Evolutionary conservation across 2,329 filamentous ascomycete genomes (phyloP), one percentile per base, ranked within the genome.

Genomic region (Alternaria sp.): DNA sequence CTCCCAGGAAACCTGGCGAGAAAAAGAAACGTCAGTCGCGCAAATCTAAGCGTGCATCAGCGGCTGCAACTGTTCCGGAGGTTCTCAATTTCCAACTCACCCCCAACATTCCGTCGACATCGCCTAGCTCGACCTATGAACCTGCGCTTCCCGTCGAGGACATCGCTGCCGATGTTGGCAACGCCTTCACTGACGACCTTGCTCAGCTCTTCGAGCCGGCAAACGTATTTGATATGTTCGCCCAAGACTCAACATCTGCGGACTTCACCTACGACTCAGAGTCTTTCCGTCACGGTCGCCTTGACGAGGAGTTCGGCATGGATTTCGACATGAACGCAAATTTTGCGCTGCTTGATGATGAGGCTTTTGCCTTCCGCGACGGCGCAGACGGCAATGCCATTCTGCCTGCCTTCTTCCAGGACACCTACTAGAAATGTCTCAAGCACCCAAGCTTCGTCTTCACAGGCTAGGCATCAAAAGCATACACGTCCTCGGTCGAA

Each of bases 331-430:
- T 36, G 4, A n/a, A n/a, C 34, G 14, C 34, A 36, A 36, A 14
- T 36, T 14, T 36, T 7, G 34, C 34, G 7, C 34, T 36, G 34
- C 34, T 36, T n/a, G 34, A 36, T 36, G 34, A 36, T 12, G 34
- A 36, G 34, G 34, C 34, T 36, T 36, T 36, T 24, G 62, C 66
- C 6, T 69, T 73, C 41, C 67, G 66, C 30, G 28, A 30, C 12
- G 69, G 68, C 9, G 67, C 67, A 9, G 58, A 71, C 36, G 66
- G 53, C 8, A 43, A 69, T 66, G 67, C 62, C 18, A 67, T 63
- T 5, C 64, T 73, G 12, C 70, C 70, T 8, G 34, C 55, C 8
- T 58, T 67, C 53, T 36, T 36, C 34, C 34, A 36, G 34, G 34
- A 36, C 34, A 36, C 14, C 14, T 36, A 36, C 34, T 36, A 36